phyloP scores from a whole-genome alignment of 108 stramenopile genomes.

The Asterionellopsis glacialis region DNA sequence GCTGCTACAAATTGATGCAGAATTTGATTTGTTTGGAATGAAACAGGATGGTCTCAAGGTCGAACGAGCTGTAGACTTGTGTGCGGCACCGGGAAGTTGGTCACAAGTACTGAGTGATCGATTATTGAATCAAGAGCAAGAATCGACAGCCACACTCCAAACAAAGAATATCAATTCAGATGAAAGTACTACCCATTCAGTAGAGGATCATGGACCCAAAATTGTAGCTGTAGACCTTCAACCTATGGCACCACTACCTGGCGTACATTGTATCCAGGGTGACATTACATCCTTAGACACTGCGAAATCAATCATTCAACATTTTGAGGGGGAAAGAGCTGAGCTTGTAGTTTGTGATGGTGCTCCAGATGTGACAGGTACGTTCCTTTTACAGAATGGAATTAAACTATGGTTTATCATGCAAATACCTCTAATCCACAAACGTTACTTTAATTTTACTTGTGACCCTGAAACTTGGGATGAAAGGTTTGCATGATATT shows the following conservation, averaged over 20 bases:
- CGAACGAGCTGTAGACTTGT: conserved; percentile 89
- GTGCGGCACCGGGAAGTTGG: conserved; percentile 99
- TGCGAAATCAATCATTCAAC: conserved; percentile 70
- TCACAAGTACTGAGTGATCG: conserved; percentile 85
- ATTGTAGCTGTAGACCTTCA: conserved; percentile 97
- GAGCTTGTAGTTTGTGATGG: conserved; percentile 98
- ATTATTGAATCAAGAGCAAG: conserved; percentile 21
- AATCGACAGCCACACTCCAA: conserved; percentile 1
- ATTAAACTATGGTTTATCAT: conserved; percentile 37
- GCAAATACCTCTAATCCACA: too few species aligned
- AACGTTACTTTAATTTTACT: conserved; percentile 41
- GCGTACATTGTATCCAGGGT: conserved; percentile 88
- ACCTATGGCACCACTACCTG: conserved; percentile 95
- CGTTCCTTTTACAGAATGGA: conserved; percentile 80
- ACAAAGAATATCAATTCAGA: background rate
- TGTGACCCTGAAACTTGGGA: conserved; percentile 69
- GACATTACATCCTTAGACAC: conserved; percentile 91
- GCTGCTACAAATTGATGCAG: conserved; percentile 94
- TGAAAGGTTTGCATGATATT: conserved; percentile 72
- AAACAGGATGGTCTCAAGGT: conserved; percentile 1
- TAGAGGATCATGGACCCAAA: conserved; percentile 15
- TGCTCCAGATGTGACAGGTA: conserved; percentile 95
- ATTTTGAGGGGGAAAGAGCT: conserved; percentile 77
- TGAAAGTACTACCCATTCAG: background rate
- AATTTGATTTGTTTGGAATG: conserved; percentile 83